phyloP scores from a whole-genome alignment of 768 basidiomycete species.

The Cystofilobasidium macerans region DNA sequence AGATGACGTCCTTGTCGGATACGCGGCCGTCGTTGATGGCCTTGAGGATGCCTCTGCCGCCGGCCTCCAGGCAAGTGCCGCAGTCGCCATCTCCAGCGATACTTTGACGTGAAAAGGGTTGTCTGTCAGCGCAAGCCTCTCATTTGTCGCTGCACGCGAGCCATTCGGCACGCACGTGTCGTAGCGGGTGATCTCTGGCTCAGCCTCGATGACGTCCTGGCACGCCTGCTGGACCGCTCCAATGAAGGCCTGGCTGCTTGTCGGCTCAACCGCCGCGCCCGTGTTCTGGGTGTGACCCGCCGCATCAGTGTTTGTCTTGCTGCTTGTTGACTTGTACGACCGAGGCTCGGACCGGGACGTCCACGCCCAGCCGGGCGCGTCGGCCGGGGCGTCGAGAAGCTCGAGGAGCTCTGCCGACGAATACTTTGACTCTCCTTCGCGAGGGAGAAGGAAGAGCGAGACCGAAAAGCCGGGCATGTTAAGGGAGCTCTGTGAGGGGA shows the following conservation, averaged over 20 bases:
- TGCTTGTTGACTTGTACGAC: background rate
- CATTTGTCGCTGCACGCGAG: background rate
- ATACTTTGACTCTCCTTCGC: conserved; percentile 32
- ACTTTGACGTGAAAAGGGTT: background rate
- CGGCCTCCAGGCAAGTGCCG: conserved; percentile 51
- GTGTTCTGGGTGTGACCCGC: conserved; percentile 1
- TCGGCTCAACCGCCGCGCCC: background rate
- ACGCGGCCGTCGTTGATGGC: conserved; percentile 21
- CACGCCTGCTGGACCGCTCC: conserved; percentile 51
- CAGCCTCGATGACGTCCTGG: conserved; percentile 57
- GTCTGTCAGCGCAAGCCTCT: background rate
- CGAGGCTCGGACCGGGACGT: conserved; percentile 41
- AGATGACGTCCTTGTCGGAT: conserved; percentile 27
- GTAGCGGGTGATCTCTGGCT: conserved; percentile 81
- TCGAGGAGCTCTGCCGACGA: conserved; percentile 35
- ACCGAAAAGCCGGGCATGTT: conserved; percentile 41
- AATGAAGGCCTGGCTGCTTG: conserved; percentile 41
- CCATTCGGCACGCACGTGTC: conserved; percentile 53
- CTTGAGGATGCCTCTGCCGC: conserved; percentile 39
- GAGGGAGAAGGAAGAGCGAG: conserved; percentile 39
- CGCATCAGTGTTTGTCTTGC: conserved; percentile 26
- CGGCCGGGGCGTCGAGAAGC: conserved; percentile 38
- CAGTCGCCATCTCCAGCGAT: conserved; percentile 15
- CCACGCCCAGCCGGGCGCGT: conserved; percentile 81
- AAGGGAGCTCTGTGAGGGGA: conserved; percentile 37